phyloP scores from a whole-genome alignment of 208 protist genomes.

The Trypanosoma grayi region DNA sequence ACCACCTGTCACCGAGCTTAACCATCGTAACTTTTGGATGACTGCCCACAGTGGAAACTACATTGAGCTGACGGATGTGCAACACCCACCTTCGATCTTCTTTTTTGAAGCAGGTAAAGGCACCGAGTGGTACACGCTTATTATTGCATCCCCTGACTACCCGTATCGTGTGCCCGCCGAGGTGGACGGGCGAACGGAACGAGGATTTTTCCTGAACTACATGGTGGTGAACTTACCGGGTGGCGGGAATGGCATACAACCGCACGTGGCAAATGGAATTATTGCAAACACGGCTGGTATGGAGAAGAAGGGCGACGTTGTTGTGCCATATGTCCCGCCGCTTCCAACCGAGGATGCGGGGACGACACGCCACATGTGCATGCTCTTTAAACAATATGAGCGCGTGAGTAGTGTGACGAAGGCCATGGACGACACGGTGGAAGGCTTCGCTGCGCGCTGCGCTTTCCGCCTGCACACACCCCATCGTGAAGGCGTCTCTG shows the following conservation, averaged over 20 bases:
- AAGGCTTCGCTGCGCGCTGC: constrained; percentile 47
- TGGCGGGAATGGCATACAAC: neutral
- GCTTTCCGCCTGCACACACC: constrained; percentile 67
- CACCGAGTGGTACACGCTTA: constrained; percentile 59
- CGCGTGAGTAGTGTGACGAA: constrained; percentile 31
- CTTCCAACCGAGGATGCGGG: constrained; percentile 90
- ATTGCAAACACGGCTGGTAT: constrained; percentile 11
- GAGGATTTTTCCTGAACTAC: constrained; percentile 88
- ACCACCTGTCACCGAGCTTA: constrained; percentile 52
- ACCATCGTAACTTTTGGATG: constrained; percentile 85
- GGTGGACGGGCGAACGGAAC: constrained; percentile 28
- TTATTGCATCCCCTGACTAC: constrained; percentile 88
- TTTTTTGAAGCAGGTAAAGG: constrained; percentile 33
- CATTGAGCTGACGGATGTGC: constrained; percentile 84
- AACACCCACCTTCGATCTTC: constrained; percentile 80
- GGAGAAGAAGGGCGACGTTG: constrained; percentile 58
- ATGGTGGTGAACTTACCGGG: constrained; percentile 79
- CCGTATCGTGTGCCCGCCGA: constrained; percentile 72
- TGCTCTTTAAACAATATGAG: constrained; percentile 70
- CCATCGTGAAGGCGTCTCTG: constrained; percentile 8
- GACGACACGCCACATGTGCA: constrained; percentile 78
- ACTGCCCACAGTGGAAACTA: constrained; percentile 91
- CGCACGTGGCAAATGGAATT: neutral
- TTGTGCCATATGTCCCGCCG: constrained; percentile 79
- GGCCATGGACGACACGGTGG: constrained; percentile 31